A percentile compares a stretch with the other conserved stretches of the same genome.
These are phyloP conservation scores for Spathaspora jeffriesii DNA, from an alignment of 1,139 yeast genomes.

Conservation along the genomic window DNA sequence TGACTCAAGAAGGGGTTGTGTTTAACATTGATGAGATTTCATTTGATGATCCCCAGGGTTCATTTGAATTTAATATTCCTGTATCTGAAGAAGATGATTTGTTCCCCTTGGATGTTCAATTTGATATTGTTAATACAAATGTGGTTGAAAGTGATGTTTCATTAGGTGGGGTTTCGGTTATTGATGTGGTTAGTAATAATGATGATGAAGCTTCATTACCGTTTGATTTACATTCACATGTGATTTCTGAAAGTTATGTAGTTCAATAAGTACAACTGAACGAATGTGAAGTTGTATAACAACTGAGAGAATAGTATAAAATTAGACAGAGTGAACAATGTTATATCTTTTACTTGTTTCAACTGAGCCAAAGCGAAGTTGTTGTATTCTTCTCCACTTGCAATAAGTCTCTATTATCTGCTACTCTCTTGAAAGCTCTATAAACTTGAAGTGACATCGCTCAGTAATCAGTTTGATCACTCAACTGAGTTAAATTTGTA, in stretches of 20 bases:
- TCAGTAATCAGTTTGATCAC: no score
- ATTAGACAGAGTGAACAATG: no score
- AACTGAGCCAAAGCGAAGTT: no score
- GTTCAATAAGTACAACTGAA: no score
- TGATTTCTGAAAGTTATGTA: constrained; percentile 62
- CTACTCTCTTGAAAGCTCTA: no score
- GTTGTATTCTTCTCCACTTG: no score
- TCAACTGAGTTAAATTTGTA: no score
- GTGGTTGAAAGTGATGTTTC: constrained; percentile 40
- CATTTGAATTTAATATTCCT: constrained; percentile 78
- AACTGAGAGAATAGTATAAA: no score
- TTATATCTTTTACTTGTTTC: no score
- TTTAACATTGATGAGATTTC: constrained; percentile 52
- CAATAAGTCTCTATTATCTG: no score
- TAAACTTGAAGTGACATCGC: no score
- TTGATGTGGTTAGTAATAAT: constrained; percentile 40
- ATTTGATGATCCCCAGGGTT: constrained; percentile 61
- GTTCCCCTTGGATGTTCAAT: constrained; percentile 81
- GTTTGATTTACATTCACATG: constrained; percentile 65
- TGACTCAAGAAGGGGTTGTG: constrained; percentile 61
- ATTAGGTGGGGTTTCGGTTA: constrained; percentile 42
- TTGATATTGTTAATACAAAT: constrained; percentile 35
- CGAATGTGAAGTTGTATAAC: no score
- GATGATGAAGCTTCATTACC: constrained; percentile 59
- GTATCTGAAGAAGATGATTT: constrained; percentile 79